phyloP scores from a whole-genome alignment of 1,284 basidiomycete genomes.

The Mycena citricolor region DNA sequence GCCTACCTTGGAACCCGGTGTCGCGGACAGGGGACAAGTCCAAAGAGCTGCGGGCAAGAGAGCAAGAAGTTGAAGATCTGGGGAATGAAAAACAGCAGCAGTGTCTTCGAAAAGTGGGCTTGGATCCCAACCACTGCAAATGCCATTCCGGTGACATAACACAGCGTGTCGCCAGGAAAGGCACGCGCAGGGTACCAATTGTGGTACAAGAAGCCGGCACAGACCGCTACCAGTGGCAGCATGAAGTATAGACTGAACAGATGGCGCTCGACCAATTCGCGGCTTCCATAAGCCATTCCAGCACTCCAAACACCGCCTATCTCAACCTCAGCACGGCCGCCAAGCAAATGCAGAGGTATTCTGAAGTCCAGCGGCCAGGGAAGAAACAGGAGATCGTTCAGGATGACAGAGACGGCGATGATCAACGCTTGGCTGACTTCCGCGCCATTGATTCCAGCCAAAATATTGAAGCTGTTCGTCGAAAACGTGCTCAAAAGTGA shows the following conservation, averaged over 20 bases:
- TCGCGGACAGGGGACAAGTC: conserved; percentile 89
- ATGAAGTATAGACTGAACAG: conserved; percentile 96
- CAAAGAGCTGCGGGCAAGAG: conserved; percentile 94
- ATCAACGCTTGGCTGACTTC: conserved; percentile 93
- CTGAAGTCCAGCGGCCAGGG: conserved; percentile 77
- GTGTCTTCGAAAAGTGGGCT: conserved; percentile 96
- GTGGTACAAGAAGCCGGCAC: conserved; percentile 86
- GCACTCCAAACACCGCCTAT: conserved; percentile 78
- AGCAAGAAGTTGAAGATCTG: conserved; percentile 98
- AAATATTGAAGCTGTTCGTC: conserved; percentile 98
- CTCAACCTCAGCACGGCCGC: conserved; percentile 63
- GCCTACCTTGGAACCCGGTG: conserved; percentile 88
- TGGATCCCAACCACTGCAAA: conserved; percentile 96
- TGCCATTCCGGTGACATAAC: conserved; percentile 97
- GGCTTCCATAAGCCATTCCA: conserved; percentile 83
- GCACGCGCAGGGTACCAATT: conserved; percentile 97
- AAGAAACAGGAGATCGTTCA: conserved; percentile 93
- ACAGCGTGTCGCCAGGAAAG: conserved; percentile 97
- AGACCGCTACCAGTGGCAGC: conserved; percentile 90
- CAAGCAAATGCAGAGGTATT: conserved; percentile 68
- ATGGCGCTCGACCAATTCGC: conserved; percentile 88
- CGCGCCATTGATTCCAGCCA: conserved; percentile 96
- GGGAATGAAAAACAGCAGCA: conserved; percentile 95
- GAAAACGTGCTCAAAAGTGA: conserved; percentile 93
- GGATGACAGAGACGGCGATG: conserved; percentile 85